These are phyloP conservation scores for Dactylorhiza incarnata DNA, from an alignment of 106 monocot species.

Conservation along the genomic window DNA sequence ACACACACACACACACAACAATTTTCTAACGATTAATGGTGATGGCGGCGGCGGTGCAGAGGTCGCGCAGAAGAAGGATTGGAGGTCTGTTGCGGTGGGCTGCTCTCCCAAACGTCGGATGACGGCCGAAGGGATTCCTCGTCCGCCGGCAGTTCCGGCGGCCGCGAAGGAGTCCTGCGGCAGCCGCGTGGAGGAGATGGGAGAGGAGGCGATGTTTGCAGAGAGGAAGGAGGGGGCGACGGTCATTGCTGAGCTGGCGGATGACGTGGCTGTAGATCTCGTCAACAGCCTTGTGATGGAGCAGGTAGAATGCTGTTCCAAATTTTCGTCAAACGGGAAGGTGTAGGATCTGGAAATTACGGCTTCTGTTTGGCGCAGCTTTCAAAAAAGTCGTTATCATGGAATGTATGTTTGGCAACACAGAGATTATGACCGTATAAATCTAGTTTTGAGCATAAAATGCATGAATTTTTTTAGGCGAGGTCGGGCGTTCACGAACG, in stretches of 20 bases:
- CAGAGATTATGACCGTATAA: no score
- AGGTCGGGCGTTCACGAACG: no score
- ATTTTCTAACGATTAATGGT: neutral
- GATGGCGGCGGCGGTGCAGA: neutral
- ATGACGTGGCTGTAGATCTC: conserved; percentile 37
- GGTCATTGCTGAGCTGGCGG: conserved; percentile 41
- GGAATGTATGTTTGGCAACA: no score
- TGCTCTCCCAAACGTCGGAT: neutral
- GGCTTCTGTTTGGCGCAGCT: no score
- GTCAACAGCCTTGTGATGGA: conserved; percentile 53
- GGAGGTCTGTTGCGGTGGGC: neutral
- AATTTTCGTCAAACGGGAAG: neutral
- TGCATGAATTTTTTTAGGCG: no score
- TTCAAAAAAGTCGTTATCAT: no score
- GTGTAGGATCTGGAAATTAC: conserved; percentile 9
- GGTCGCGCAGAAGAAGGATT: neutral
- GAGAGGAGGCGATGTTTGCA: conserved; percentile 32
- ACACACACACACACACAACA: no score
- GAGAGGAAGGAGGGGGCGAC: conserved; percentile 41
- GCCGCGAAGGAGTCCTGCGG: neutral
- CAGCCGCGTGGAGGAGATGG: conserved; percentile 42
- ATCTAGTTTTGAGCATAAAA: no score
- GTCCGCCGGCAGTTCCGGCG: neutral
- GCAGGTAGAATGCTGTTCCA: conserved; percentile 4
- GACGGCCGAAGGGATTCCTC: neutral